These are phyloP conservation scores for Ustilago hordei DNA, from an alignment of 1,284 basidiomycete species.

Conservation along the genomic window DNA sequence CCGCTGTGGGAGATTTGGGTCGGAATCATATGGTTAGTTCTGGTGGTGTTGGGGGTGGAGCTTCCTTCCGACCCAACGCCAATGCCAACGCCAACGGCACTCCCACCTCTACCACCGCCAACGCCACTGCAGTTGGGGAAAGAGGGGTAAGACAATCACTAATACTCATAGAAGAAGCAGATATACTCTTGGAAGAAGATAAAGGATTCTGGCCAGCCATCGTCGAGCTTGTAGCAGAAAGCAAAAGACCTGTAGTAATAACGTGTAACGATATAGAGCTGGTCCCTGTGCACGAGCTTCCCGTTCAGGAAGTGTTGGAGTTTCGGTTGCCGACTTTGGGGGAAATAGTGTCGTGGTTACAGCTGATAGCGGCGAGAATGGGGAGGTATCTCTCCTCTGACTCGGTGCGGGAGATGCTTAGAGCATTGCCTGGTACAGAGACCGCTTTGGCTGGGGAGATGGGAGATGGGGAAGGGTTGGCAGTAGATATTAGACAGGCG, in stretches of 20 bases:
- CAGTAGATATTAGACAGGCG: constrained; percentile 75
- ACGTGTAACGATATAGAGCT: constrained; percentile 62
- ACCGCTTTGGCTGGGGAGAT: background rate
- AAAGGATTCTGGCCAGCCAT: constrained; percentile 86
- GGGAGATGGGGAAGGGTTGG: background rate
- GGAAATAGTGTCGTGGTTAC: constrained; percentile 65
- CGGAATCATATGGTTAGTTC: constrained; percentile 75
- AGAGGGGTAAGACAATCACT: constrained; percentile 80
- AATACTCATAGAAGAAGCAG: constrained; percentile 95
- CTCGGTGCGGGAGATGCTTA: background rate
- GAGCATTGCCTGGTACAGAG: constrained; percentile 5
- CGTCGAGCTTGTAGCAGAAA: constrained; percentile 59
- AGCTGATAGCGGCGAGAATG: constrained; percentile 15
- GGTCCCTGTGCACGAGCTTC: constrained; percentile 47
- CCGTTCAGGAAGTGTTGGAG: constrained; percentile 46
- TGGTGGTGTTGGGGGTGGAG: constrained; percentile 57
- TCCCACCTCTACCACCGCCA: background rate
- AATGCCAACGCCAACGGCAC: background rate
- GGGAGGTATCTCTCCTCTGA: constrained; percentile 7
- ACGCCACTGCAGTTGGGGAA: background rate
- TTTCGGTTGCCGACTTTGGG: constrained; percentile 36
- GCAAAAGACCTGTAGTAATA: constrained; percentile 63
- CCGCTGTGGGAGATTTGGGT: constrained; percentile 89
- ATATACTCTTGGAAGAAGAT: constrained; percentile 91
- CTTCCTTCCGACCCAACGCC: constrained; percentile 16